These are phyloP conservation scores for Apophysomyces ossiformis DNA, from an alignment of 371 early-diverging fungal species.

Conservation along the genomic window DNA sequence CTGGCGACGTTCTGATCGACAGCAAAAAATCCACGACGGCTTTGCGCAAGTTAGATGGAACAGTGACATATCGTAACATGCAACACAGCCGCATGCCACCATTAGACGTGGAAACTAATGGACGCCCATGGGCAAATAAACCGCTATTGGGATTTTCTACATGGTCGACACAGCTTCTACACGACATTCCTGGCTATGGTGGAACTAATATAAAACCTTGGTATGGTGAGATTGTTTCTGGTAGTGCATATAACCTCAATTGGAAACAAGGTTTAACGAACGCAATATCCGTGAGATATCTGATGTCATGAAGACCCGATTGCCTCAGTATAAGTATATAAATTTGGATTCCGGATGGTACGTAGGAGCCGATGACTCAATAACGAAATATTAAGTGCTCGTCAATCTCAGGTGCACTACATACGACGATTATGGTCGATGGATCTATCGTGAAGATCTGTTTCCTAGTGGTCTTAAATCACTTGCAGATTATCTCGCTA, in stretches of 20 bases:
- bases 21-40: too few relatives aligned
- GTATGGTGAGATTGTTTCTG: slow-evolving; percentile 11
- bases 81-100: neutral
- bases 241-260: neutral
- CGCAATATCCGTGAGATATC: slow-evolving; percentile 33
- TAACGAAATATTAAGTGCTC: neutral
- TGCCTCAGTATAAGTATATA: slow-evolving; percentile 40
- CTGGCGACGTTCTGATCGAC: too few relatives aligned
- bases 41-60: too few relatives aligned
- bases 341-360: slow-evolving; percentile 46
- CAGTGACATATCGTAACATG: neutral
- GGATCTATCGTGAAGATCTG: slow-evolving; percentile 33
- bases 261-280: slow-evolving; percentile 35
- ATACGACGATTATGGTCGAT: slow-evolving; percentile 37
- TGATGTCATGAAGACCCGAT: slow-evolving; percentile 32
- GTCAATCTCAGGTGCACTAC: slow-evolving; percentile 19
- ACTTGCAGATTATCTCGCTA: slow-evolving; percentile 25
- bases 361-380: neutral
- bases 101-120: neutral
- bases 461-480: slow-evolving; percentile 34
- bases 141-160: slow-evolving; percentile 42
- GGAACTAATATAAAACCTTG: slow-evolving; percentile 33
- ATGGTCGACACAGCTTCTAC: slow-evolving; percentile 42
- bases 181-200: slow-evolving; percentile 42
- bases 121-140: slow-evolving; percentile 22